These are phyloP conservation scores for Helianthus tuberosus DNA, from an alignment of 129 eudicot genomes.

Conservation along the genomic window DNA sequence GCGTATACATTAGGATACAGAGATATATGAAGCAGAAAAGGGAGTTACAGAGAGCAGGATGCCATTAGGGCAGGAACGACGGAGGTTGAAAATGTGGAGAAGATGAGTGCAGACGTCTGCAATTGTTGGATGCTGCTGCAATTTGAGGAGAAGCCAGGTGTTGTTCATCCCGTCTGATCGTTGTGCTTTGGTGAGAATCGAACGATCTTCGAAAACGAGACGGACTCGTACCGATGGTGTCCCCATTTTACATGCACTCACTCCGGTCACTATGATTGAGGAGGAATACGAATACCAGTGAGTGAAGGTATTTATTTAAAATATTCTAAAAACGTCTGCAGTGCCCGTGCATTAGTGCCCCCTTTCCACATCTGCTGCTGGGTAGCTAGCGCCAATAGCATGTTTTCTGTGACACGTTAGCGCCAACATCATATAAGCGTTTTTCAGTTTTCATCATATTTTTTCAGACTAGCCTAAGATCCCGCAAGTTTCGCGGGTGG, in stretches of 20 bases:
- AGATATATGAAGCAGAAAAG: neutral
- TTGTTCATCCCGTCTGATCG: constrained; percentile 61
- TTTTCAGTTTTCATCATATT: too few species aligned
- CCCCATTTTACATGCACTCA: constrained; percentile 38
- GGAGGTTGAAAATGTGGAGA: constrained; percentile 60
- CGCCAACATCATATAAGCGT: too few species aligned
- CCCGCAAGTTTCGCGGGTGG: too few species aligned
- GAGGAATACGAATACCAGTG: too few species aligned
- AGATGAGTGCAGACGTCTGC: constrained; percentile 60
- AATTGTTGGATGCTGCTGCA: constrained; percentile 52
- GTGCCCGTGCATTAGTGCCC: too few species aligned
- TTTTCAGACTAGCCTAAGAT: too few species aligned
- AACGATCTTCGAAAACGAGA: constrained; percentile 59
- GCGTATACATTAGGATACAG: constrained; percentile 3
- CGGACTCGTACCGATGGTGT: constrained; percentile 47
- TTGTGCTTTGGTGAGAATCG: constrained; percentile 59
- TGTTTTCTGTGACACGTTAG: too few species aligned
- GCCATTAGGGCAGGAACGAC: constrained; percentile 85
- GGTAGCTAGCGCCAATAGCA: too few species aligned
- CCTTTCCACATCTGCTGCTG: too few species aligned
- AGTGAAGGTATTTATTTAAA: too few species aligned
- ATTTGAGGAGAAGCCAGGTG: constrained; percentile 74
- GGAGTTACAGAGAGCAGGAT: constrained; percentile 70
- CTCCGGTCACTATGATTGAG: neutral
- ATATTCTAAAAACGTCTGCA: too few species aligned